These are phyloP conservation scores for Quambalaria eucalypti DNA, from an alignment of 1,284 basidiomycete genomes.

Conservation along the genomic window DNA sequence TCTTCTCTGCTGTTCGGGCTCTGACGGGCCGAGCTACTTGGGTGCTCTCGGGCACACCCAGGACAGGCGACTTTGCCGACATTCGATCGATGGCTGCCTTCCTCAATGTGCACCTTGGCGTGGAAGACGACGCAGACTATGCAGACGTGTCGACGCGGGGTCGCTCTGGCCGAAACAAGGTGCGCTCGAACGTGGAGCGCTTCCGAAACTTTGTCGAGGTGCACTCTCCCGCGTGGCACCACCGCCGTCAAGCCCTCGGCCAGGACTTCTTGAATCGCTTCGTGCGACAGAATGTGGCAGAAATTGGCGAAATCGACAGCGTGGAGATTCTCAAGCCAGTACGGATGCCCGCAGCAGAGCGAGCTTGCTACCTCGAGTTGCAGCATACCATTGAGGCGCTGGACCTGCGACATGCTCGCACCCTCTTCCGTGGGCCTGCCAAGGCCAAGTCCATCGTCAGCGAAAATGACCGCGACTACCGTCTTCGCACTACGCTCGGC, in stretches of 20 bases:
- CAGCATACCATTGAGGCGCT: conserved; percentile 82
- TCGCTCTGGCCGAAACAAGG: conserved; percentile 64
- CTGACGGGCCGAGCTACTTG: conserved; percentile 72
- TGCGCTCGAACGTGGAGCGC: conserved; percentile 78
- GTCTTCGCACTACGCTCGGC: conserved; percentile 74
- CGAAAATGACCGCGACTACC: conserved; percentile 65
- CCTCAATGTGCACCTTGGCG: conserved; percentile 33
- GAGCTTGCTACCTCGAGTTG: conserved; percentile 88
- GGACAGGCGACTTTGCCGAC: conserved; percentile 79
- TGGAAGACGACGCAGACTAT: conserved; percentile 72
- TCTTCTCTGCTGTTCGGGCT: conserved; percentile 67
- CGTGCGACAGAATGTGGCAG: conserved; percentile 70
- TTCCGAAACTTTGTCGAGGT: conserved; percentile 96
- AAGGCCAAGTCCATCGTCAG: conserved; percentile 8
- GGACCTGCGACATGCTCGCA: conserved; percentile 58
- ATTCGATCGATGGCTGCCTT: conserved; percentile 59
- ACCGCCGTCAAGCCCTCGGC: conserved; percentile 69
- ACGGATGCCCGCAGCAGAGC: conserved; percentile 77
- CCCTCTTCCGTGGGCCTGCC: conserved; percentile 15
- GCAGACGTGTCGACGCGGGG: conserved; percentile 49
- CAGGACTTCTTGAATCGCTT: conserved; percentile 59
- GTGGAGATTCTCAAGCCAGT: conserved; percentile 62
- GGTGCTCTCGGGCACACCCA: conserved; percentile 94
- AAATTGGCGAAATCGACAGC: conserved; percentile 88
- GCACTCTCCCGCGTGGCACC: conserved; percentile 83